Percentiles rank a stretch among this genome's conserved stretches.
These are phyloP conservation scores for Delphinella strobiligena DNA, from an alignment of 2,329 filamentous ascomycete genomes.

Conservation along the genomic window DNA sequence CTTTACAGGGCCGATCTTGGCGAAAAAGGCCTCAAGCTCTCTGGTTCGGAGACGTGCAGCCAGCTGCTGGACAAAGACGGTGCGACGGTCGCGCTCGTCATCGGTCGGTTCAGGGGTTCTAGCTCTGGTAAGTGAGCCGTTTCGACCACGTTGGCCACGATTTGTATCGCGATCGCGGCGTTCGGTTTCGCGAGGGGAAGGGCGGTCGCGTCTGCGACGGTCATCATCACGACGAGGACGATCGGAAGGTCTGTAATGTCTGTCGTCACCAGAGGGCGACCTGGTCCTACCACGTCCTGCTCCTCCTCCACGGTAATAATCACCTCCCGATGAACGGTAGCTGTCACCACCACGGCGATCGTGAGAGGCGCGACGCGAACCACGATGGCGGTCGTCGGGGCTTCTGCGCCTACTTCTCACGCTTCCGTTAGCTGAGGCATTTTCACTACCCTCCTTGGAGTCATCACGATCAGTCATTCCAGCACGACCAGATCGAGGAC, in stretches of 20 bases:
- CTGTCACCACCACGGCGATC: conserved; percentile 11
- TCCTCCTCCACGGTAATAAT: conserved; percentile 26
- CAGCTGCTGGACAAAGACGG: conserved; percentile 96
- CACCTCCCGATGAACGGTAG: conserved; percentile 17
- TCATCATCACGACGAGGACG: conserved; percentile 41
- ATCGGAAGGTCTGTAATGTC: conserved; percentile 28
- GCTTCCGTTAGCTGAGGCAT: conserved; percentile 26
- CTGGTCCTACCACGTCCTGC: conserved; percentile 19
- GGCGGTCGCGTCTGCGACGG: conserved; percentile 34
- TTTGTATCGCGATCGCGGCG: conserved; percentile 53
- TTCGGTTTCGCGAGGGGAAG: conserved; percentile 28
- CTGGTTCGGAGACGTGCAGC: conserved; percentile 85
- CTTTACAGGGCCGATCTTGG: conserved; percentile 86
- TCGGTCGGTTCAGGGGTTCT: conserved; percentile 68
- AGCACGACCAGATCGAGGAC: background rate
- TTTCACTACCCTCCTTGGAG: conserved; percentile 17
- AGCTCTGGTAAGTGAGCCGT: conserved; percentile 39
- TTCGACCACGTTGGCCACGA: conserved; percentile 50
- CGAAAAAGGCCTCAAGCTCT: conserved; percentile 89
- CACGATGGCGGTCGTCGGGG: conserved; percentile 14
- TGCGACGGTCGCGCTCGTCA: conserved; percentile 91
- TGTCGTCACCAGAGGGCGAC: conserved; percentile 27
- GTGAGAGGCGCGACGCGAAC: conserved; percentile 7
- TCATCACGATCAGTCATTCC: background rate
- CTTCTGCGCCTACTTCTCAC: conserved; percentile 18